phyloP scores from a whole-genome alignment of 331 rosid species.

The Telfairia occidentalis region DNA sequence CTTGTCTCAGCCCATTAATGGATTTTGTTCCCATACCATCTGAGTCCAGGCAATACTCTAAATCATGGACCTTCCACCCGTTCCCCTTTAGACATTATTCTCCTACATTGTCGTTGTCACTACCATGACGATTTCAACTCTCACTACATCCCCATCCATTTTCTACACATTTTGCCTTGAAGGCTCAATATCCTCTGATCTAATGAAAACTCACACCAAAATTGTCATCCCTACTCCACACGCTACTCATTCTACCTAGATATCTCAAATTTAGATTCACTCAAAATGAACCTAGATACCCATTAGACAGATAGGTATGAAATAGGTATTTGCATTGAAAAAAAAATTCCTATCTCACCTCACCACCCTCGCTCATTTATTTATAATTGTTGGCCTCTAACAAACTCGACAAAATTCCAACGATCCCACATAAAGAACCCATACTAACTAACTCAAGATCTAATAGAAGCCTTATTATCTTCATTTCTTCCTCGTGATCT shows the following conservation, averaged over 20 bases:
- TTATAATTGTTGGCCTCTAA: background rate
- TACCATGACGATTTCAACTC: too few species aligned
- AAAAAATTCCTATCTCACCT: background rate
- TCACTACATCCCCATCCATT: too few species aligned
- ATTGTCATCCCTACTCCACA: background rate
- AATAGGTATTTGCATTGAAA: background rate
- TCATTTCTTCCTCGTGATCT: background rate
- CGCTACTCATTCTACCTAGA: background rate
- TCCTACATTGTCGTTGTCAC: too few species aligned
- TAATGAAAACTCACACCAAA: background rate
- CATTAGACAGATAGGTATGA: background rate
- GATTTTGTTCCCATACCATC: too few species aligned
- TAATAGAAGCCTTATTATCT: background rate
- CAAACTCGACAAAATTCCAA: background rate
- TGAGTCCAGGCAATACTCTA: too few species aligned
- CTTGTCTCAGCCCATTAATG: too few species aligned
- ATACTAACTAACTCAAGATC: background rate
- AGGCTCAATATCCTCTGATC: background rate
- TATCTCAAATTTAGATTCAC: background rate
- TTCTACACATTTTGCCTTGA: background rate
- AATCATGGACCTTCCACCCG: too few species aligned
- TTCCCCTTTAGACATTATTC: too few species aligned
- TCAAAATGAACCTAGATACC: background rate
- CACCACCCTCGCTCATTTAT: background rate
- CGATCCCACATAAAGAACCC: background rate